Percentiles rank a stretch among this genome's conserved stretches.
Conservation (phyloP, 306 rosid genomes). For the Inga leiocalycina region DNA sequence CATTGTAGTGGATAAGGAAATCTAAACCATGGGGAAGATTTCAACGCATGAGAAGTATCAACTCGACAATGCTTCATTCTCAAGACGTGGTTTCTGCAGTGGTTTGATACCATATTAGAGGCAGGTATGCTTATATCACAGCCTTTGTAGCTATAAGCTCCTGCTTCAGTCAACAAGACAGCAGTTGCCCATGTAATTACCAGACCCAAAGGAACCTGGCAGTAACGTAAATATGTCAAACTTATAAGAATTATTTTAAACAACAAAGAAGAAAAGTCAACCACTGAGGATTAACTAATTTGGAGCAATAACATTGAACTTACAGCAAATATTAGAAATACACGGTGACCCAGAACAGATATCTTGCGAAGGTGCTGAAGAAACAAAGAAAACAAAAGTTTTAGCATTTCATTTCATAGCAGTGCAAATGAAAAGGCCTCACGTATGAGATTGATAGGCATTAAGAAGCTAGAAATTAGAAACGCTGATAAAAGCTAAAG, state of each 20-base stretch:
- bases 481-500: neutral
- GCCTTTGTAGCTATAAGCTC: constrained; percentile 85
- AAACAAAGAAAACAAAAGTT: constrained; percentile 13
- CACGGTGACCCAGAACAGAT: constrained; percentile 92
- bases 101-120: constrained; percentile 81
- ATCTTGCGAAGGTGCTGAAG: constrained; percentile 91
- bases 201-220: constrained; percentile 95
- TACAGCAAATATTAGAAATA: constrained; percentile 92
- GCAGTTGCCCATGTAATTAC: constrained; percentile 95
- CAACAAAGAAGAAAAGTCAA: constrained; percentile 21
- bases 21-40: constrained; percentile 92
- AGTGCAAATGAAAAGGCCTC: constrained; percentile 17
- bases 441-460: neutral
- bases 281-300: constrained; percentile 9
- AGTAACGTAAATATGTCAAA: constrained; percentile 38
- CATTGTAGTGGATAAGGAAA: constrained; percentile 98
- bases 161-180: constrained; percentile 85
- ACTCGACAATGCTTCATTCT: constrained; percentile 94
- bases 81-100: constrained; percentile 86
- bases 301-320: constrained; percentile 36
- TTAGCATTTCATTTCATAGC: constrained; percentile 32
- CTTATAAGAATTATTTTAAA: constrained; percentile 18
- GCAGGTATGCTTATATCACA: constrained; percentile 91
- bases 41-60: constrained; percentile 83
- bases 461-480: constrained; percentile 1